These are phyloP conservation scores for Xylariaceae sp. DNA, from an alignment of 2,329 filamentous ascomycete species.

Conservation along the genomic window DNA sequence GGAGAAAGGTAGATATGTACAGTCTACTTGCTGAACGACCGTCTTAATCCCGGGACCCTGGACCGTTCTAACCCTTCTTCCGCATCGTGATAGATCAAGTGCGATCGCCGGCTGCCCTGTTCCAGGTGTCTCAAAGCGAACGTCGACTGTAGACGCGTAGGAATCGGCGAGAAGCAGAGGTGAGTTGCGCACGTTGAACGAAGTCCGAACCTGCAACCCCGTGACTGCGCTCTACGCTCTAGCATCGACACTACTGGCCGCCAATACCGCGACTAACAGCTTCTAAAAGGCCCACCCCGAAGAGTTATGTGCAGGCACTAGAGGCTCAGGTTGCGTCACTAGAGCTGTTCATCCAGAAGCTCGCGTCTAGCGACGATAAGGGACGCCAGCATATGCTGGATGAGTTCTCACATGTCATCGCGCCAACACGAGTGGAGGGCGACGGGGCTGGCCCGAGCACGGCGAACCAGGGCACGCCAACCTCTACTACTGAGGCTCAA, in stretches of 20 bases:
- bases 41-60: not conserved
- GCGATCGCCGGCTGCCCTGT: constrained; percentile 20
- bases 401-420: constrained; percentile 28
- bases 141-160: constrained; percentile 17
- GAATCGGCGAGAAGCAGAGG: constrained; percentile 22
- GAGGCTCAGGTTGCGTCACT: constrained; percentile 44
- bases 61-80: constrained; percentile 4
- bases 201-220: not conserved
- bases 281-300: constrained; percentile 38
- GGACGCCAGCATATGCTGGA: constrained; percentile 41
- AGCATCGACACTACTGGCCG: not conserved
- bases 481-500: constrained; percentile 6
- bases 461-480: constrained; percentile 4
- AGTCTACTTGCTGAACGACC: not conserved
- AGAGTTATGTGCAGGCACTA: constrained; percentile 43
- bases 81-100: constrained; percentile 15
- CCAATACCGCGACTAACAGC: constrained; percentile 1
- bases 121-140: constrained; percentile 12
- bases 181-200: constrained; percentile 1
- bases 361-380: constrained; percentile 37
- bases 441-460: constrained; percentile 17
- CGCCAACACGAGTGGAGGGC: constrained; percentile 15
- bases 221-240: not conserved
- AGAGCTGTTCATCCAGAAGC: constrained; percentile 41
- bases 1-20: constrained; percentile 15